These are phyloP conservation scores for Penstemon barbatus DNA, from an alignment of 257 asterid genomes.

Conservation along the genomic window DNA sequence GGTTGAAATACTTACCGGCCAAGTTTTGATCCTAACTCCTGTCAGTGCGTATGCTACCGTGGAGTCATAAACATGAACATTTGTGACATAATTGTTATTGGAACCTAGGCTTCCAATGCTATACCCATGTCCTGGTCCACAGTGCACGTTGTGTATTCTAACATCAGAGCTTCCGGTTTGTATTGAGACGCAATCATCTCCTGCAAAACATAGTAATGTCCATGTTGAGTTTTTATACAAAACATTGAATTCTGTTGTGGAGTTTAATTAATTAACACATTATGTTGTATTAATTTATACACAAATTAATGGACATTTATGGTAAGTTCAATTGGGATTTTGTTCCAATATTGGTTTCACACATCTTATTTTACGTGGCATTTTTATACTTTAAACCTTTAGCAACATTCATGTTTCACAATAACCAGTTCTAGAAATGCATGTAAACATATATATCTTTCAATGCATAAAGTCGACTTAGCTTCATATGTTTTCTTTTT, in stretches of 20 bases:
- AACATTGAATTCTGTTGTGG: no score
- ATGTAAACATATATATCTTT: no score
- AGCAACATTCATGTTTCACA: no score
- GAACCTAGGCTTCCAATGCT: conserved; percentile 57
- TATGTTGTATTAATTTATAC: not conserved
- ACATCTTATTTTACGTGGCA: no score
- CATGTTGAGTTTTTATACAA: not conserved
- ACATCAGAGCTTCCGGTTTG: conserved; percentile 48
- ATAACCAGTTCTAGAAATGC: no score
- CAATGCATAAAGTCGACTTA: no score
- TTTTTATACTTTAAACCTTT: no score
- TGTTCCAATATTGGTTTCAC: no score
- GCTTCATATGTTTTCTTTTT: no score
- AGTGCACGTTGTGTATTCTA: conserved; percentile 36
- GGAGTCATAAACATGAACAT: conserved; percentile 48
- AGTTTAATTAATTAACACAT: not conserved
- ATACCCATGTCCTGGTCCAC: conserved; percentile 62
- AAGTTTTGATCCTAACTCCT: conserved; percentile 57
- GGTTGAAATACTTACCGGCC: conserved; percentile 40
- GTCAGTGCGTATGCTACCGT: conserved; percentile 28
- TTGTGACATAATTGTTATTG: conserved; percentile 43
- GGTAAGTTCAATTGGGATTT: no score
- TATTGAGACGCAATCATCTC: conserved; percentile 59
- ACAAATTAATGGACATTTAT: no score
- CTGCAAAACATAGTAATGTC: conserved; percentile 26